A percentile compares a stretch with the other conserved stretches of the same genome.
Conservation (phyloP, 257 asterid species). For the Plantago major region DNA sequence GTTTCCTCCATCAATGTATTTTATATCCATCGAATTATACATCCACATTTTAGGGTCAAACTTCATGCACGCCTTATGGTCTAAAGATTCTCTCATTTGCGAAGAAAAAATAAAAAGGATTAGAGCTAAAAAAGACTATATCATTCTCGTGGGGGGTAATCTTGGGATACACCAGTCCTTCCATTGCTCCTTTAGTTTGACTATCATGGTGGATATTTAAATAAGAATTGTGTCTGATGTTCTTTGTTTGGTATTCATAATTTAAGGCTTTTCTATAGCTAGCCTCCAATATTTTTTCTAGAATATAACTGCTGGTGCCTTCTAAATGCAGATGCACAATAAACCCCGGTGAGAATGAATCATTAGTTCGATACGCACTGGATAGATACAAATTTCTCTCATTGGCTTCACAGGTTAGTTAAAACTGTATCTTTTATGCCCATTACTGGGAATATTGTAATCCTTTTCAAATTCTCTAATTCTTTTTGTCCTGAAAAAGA, state of each 20-base stretch:
- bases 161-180: no score
- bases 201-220: neutral
- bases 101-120: no score
- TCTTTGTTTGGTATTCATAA: neutral
- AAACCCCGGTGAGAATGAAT: conserved; percentile 98
- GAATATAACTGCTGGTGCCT: conserved; percentile 16
- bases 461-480: neutral
- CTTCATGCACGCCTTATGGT: no score
- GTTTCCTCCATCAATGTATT: no score
- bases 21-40: no score
- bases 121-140: no score
- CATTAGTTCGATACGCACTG: conserved; percentile 90
- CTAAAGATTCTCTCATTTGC: no score
- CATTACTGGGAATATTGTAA: conserved; percentile 1
- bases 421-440: neutral
- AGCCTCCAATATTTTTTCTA: neutral
- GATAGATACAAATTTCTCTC: conserved; percentile 76
- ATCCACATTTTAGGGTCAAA: no score
- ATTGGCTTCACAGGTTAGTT: conserved; percentile 82
- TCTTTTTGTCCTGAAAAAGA: no score
- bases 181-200: neutral
- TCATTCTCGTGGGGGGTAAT: no score
- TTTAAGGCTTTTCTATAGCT: neutral
- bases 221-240: neutral
- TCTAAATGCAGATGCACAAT: conserved; percentile 76